A percentile compares a stretch with the other conserved stretches of the same genome.
Conservation (phyloP, 352 stramenopile genomes). For the Phytopythium oedochilum region DNA sequence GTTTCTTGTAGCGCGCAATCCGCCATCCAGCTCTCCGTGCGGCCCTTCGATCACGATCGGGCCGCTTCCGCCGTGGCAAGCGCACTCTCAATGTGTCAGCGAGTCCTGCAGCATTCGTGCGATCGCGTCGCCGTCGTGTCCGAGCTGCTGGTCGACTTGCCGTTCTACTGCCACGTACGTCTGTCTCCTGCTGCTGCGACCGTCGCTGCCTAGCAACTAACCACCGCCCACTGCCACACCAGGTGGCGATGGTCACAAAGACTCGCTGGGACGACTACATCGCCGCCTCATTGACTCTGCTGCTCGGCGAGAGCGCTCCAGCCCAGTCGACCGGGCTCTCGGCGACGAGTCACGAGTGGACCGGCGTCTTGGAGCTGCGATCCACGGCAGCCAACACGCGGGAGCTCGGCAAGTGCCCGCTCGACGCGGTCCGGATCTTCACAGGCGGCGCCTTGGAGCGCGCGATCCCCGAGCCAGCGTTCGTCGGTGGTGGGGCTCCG, state of each 20-base stretch:
- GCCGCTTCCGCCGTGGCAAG: no score
- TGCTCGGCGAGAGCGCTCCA: neutral
- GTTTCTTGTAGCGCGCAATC: neutral
- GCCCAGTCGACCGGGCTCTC: neutral
- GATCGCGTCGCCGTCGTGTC: slow-evolving; percentile 26
- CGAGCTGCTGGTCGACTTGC: slow-evolving; percentile 52
- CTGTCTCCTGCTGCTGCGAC: slow-evolving; percentile 1
- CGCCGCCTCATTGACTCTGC: slow-evolving; percentile 38
- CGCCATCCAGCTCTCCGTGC: neutral
- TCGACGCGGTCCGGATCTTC: slow-evolving; percentile 34
- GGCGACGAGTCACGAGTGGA: slow-evolving; percentile 10
- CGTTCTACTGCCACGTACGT: slow-evolving; percentile 55
- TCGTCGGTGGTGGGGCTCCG: no score
- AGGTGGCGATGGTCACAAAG: slow-evolving; percentile 61
- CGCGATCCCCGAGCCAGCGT: neutral
- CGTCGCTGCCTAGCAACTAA: no score
- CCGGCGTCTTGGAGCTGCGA: slow-evolving; percentile 45
- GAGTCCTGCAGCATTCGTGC: slow-evolving; percentile 20
- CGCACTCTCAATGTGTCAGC: slow-evolving; percentile 33
- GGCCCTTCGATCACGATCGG: neutral
- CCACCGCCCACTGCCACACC: no score
- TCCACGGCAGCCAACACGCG: slow-evolving; percentile 31
- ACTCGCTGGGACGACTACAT: slow-evolving; percentile 59
- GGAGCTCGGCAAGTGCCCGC: slow-evolving; percentile 39
- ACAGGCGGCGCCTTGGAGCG: slow-evolving; percentile 10